Conservation (phyloP, 1,284 basidiomycete genomes). For the Trichosporon faecale region DNA sequence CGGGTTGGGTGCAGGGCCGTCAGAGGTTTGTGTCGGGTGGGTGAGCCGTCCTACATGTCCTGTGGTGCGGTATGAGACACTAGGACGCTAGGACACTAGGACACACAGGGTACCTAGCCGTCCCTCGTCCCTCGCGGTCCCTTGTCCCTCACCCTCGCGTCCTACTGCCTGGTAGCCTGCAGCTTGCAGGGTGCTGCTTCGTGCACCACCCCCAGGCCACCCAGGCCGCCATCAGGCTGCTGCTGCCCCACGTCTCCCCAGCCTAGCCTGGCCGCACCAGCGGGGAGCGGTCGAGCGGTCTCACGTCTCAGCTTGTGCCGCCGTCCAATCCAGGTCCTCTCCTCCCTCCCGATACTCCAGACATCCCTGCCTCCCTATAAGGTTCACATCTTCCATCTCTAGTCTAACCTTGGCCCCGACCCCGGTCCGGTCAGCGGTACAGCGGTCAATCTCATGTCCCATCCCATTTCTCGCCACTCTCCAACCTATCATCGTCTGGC, state of each 20-base stretch:
- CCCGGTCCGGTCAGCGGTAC: neutral
- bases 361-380: neutral
- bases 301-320: slow-evolving; percentile 4
- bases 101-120: slow-evolving; percentile 3
- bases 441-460: neutral
- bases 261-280: neutral
- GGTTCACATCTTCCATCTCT: slow-evolving; percentile 7
- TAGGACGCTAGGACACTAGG: neutral
- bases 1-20: neutral
- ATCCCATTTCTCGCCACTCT: neutral
- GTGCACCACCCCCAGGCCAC: too few relatives aligned
- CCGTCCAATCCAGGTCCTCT: neutral
- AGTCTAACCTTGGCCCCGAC: slow-evolving; percentile 2
- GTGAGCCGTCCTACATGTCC: neutral
- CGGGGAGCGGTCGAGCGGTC: slow-evolving; percentile 3
- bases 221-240: neutral
- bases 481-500: neutral
- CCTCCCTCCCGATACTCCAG: neutral
- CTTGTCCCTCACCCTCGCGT: neutral
- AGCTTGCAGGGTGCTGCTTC: too few relatives aligned
- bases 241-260: neutral
- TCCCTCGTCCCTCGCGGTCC: neutral
- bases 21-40: neutral
- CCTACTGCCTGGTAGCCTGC: neutral
- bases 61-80: slow-evolving; percentile 4